Evolutionary conservation across 2,329 filamentous ascomycete genomes (phyloP).

Genomic region (Cercospora brassicicola): DNA sequence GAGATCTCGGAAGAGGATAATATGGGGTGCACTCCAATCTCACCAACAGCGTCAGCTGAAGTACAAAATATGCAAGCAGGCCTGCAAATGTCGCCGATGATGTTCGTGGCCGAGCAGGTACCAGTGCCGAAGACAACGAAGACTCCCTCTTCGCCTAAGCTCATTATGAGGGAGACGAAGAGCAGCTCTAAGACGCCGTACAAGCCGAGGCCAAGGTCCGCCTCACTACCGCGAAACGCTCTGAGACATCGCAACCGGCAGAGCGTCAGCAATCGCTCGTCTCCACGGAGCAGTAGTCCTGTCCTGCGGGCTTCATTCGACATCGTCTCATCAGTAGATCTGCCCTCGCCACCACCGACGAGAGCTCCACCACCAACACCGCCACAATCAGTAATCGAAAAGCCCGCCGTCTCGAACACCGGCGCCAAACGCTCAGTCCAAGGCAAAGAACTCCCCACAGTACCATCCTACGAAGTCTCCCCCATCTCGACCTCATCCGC

Average conservation of each 20-base stretch:
- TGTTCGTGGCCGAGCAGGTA: conserved; percentile 40
- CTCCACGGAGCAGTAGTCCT: conserved; percentile 21
- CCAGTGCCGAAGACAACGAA: conserved; percentile 33
- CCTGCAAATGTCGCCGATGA: conserved; percentile 35
- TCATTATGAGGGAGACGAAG: conserved; percentile 34
- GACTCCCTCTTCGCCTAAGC: conserved; percentile 32
- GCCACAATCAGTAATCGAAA: conserved; percentile 35
- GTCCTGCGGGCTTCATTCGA: conserved; percentile 20
- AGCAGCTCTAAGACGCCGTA: conserved; percentile 26
- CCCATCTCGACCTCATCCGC: conserved; percentile 23
- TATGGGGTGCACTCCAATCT: conserved; percentile 33
- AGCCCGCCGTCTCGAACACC: conserved; percentile 13
- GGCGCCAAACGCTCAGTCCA: conserved; percentile 20
- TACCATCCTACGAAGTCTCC: conserved; percentile 29
- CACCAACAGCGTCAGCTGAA: conserved; percentile 28
- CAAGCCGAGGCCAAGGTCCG: conserved; percentile 37
- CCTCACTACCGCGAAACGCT: conserved; percentile 31
- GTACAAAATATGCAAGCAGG: conserved; percentile 13
- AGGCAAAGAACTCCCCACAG: conserved; percentile 29
- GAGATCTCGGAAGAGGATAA: conserved; percentile 25
- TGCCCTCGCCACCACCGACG: conserved; percentile 39
- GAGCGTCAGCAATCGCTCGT: conserved; percentile 22
- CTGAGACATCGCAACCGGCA: conserved; percentile 28
- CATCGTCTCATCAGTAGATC: conserved; percentile 26
- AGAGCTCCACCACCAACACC: conserved; percentile 39